Conservation (phyloP, 768 basidiomycete genomes). For the Suillus occidentalis region DNA sequence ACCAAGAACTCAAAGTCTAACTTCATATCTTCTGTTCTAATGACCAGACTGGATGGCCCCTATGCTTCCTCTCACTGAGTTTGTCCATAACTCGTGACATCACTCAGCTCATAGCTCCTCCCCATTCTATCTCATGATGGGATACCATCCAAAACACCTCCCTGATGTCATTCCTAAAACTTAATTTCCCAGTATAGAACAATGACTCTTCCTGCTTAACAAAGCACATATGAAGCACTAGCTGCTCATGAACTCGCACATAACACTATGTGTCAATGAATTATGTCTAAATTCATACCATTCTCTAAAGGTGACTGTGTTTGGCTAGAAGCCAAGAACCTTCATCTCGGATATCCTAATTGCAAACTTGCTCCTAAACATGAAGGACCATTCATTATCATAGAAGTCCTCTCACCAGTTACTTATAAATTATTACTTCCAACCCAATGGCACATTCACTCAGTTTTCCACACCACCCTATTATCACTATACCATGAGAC, state of each 20-base stretch:
- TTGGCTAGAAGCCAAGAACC: background rate
- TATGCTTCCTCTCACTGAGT: background rate
- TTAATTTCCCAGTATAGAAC: too few species aligned
- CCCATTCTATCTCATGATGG: background rate
- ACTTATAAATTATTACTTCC: background rate
- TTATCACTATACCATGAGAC: background rate
- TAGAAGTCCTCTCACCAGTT: background rate
- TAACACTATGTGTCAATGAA: background rate
- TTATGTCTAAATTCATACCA: background rate
- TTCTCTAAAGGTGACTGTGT: background rate
- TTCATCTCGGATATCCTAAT: background rate
- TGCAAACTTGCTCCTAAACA: background rate
- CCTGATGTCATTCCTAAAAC: too few species aligned
- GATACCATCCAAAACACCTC: background rate
- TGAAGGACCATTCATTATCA: background rate
- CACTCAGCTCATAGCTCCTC: accelerated
- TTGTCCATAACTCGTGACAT: background rate
- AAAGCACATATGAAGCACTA: background rate
- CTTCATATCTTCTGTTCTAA: background rate
- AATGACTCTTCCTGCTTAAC: too few species aligned
- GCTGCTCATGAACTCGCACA: constrained; percentile 6
- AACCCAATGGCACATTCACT: background rate
- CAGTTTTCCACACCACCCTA: background rate
- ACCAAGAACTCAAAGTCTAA: background rate
- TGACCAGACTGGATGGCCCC: background rate